Percentiles rank a stretch among this genome's conserved stretches.
phyloP scores from a whole-genome alignment of 148 eudicot genomes.

The Amaranthus cruentus region DNA sequence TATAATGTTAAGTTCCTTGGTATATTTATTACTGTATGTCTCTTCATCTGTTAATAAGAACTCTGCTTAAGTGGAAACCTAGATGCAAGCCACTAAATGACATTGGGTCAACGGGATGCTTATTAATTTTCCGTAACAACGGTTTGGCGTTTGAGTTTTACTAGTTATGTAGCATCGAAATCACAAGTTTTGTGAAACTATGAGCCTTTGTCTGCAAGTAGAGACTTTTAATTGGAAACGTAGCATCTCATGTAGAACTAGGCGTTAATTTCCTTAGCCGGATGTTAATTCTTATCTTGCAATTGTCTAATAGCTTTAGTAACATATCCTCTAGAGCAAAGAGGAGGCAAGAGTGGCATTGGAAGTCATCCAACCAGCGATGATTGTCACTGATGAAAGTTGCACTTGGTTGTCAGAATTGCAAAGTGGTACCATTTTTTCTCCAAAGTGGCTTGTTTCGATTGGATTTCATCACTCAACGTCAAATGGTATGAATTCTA shows the following conservation, averaged over 20 bases:
- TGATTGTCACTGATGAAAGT: constrained; percentile 59
- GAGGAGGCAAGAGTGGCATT: constrained; percentile 69
- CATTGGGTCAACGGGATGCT: not conserved
- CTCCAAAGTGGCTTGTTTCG: constrained; percentile 50
- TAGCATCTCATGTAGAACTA: not conserved
- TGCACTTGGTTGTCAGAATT: constrained; percentile 54
- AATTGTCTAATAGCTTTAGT: not conserved
- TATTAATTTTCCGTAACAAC: not conserved
- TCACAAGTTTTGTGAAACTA: not conserved
- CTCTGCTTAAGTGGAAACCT: no score
- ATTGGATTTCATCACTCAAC: constrained; percentile 34
- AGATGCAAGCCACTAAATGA: no score
- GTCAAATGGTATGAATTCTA: constrained; percentile 7
- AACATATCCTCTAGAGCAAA: constrained; percentile 42
- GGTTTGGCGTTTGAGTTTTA: not conserved
- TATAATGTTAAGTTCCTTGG: not conserved
- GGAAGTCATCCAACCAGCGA: constrained; percentile 53
- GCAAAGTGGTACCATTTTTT: constrained; percentile 26
- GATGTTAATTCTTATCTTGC: not conserved
- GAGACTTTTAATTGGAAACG: constrained; percentile 1
- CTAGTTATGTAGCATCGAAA: not conserved
- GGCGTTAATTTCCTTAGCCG: not conserved
- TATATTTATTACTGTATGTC: not conserved
- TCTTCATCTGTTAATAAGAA: not conserved
- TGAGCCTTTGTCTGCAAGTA: not conserved